A percentile compares a stretch with the other conserved stretches of the same genome.
Conservation (phyloP, 441 rosid genomes). For the Brassica hybrid region DNA sequence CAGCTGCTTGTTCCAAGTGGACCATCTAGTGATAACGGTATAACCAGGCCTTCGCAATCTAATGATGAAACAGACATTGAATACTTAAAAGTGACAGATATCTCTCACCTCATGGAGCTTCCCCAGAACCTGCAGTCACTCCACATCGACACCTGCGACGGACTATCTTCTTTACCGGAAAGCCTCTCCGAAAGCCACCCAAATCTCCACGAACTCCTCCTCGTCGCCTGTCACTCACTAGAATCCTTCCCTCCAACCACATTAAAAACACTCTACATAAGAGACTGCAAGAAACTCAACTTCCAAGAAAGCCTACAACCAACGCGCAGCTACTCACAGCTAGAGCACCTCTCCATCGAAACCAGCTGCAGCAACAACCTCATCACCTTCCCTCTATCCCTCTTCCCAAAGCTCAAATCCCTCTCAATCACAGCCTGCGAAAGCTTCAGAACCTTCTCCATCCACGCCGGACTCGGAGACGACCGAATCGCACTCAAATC, state of each 20-base stretch:
- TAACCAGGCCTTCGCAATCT: not conserved
- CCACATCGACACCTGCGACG: conserved; percentile 32
- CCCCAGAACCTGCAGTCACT: conserved; percentile 41
- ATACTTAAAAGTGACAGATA: conserved; percentile 39
- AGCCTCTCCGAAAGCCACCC: conserved; percentile 30
- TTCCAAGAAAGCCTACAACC: conserved; percentile 36
- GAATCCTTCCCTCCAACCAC: conserved; percentile 36
- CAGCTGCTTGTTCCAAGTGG: conserved; percentile 3
- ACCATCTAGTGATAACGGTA: conserved; percentile 13
- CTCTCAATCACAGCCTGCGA: conserved; percentile 43
- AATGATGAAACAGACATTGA: conserved; percentile 31
- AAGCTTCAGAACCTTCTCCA: conserved; percentile 46
- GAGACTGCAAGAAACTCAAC: conserved; percentile 42
- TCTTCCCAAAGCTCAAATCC: conserved; percentile 46
- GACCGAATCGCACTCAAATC: conserved; percentile 41
- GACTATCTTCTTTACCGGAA: conserved; percentile 38
- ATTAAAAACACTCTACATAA: conserved; percentile 36
- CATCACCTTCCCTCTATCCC: conserved; percentile 40
- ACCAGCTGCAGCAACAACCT: conserved; percentile 43
- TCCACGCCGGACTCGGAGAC: conserved; percentile 40
- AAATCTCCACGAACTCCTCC: conserved; percentile 36
- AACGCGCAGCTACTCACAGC: conserved; percentile 36
- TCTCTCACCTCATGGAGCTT: conserved; percentile 37
- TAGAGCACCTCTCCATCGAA: conserved; percentile 36
- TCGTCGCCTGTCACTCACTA: conserved; percentile 32